Conservation (phyloP, 331 rosid species). For the Stylosanthes scabra region DNA sequence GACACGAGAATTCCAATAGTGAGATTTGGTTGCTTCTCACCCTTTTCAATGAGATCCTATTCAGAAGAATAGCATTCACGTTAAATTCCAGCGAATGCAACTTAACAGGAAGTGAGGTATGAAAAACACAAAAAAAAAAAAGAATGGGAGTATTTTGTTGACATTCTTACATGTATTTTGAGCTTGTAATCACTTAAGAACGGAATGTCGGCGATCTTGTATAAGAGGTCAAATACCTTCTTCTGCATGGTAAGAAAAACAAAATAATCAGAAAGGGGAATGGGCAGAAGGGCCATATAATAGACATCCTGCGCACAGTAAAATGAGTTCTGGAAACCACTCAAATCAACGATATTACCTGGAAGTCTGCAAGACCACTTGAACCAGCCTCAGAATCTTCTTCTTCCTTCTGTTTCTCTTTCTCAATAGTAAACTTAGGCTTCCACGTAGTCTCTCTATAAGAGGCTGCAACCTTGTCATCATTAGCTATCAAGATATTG, state of each 20-base stretch:
- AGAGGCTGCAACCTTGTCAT: constrained; percentile 81
- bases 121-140: not conserved
- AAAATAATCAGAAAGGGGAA: constrained; percentile 13
- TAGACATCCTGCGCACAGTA: not conserved
- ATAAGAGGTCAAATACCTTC: constrained; percentile 81
- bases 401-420: too few species aligned
- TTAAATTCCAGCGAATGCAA: not conserved
- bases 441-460: constrained; percentile 85
- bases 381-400: too few species aligned
- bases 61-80: not conserved
- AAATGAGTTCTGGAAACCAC: not conserved
- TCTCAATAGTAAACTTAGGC: constrained; percentile 80
- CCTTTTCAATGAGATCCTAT: constrained; percentile 91
- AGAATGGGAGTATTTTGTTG: not conserved
- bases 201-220: constrained; percentile 85
- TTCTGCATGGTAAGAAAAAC: constrained; percentile 61
- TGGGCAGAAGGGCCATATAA: not conserved
- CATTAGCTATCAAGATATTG: constrained; percentile 77
- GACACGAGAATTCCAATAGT: constrained; percentile 75
- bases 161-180: constrained; percentile 63
- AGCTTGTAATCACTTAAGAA: constrained; percentile 63
- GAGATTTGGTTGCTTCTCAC: constrained; percentile 82
- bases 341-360: too few species aligned
- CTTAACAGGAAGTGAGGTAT: not conserved
- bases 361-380: too few species aligned